Conservation (phyloP, 2,329 filamentous ascomycete genomes). For the Juglanconis sp. region DNA sequence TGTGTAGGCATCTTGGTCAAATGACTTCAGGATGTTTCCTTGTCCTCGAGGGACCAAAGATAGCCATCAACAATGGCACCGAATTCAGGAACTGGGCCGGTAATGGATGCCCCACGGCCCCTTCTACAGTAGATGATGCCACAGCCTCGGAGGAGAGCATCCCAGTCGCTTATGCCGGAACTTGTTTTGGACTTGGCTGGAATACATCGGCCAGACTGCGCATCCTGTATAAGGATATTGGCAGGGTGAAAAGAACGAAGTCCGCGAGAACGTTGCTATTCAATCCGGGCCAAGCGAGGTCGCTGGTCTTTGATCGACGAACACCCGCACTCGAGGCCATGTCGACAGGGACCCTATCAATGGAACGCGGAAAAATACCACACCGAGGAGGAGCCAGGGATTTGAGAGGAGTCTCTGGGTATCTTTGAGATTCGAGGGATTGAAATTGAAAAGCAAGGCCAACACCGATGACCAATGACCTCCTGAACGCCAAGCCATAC, state of each 20-base stretch:
- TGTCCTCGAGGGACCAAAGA: no score
- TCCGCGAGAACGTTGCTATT: no score
- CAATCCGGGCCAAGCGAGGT: neutral
- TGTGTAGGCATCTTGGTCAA: no score
- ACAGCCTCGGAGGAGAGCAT: neutral
- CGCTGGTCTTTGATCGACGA: neutral
- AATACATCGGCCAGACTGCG: no score
- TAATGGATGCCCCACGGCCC: neutral
- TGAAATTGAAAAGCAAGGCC: neutral
- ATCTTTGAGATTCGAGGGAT: constrained; percentile 14
- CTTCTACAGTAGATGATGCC: neutral
- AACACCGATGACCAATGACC: constrained; percentile 9
- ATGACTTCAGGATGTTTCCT: no score
- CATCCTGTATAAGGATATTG: no score
- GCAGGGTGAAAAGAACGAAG: no score
- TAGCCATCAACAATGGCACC: no score
- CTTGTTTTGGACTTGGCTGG: no score
- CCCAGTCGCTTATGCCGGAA: no score
- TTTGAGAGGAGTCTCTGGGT: constrained; percentile 8
- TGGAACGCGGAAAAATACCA: no score
- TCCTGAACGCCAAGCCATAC: constrained; percentile 17
- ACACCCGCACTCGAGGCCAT: neutral
- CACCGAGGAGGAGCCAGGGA: neutral
- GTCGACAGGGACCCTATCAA: no score
- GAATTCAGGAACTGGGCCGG: neutral